Percentiles rank a stretch among this genome's conserved stretches.
phyloP scores from a whole-genome alignment of 495 filamentous ascomycete genomes.

The Penicillium lividum region DNA sequence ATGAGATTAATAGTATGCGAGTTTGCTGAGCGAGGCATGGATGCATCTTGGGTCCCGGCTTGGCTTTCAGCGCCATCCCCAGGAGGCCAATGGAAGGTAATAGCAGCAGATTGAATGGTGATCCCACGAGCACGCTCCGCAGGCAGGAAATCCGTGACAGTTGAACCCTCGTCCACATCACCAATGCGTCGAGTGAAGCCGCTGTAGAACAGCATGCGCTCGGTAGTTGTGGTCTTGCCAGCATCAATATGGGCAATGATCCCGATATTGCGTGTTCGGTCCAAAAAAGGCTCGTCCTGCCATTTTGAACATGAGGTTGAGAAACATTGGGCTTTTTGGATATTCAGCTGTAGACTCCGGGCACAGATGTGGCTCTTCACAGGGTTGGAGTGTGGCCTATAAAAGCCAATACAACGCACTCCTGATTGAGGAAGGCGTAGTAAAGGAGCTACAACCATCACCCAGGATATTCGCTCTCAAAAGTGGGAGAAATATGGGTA shows the following conservation, averaged over 20 bases:
- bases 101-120: constrained; percentile 96
- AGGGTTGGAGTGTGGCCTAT: constrained; percentile 17
- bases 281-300: constrained; percentile 44
- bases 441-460: constrained; percentile 40
- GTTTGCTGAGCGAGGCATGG: constrained; percentile 37
- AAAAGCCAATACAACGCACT: constrained; percentile 29
- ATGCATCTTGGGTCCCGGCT: constrained; percentile 23
- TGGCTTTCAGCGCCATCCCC: constrained; percentile 28
- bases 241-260: constrained; percentile 99
- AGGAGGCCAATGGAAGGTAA: constrained; percentile 89
- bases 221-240: constrained; percentile 98
- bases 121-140: constrained; percentile 92
- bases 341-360: constrained; percentile 10
- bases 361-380: constrained; percentile 13
- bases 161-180: constrained; percentile 97
- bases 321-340: constrained; percentile 20
- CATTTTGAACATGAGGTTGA: constrained; percentile 27
- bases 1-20: constrained; percentile 87
- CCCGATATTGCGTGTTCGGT: constrained; percentile 86
- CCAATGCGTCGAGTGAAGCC: constrained; percentile 85
- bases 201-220: constrained; percentile 99
- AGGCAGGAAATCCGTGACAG: constrained; percentile 95
- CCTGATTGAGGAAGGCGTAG: constrained; percentile 35
- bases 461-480: constrained; percentile 8
- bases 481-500: not conserved